Evolutionary conservation across 495 filamentous ascomycete genomes (phyloP).

Genomic region (Peziza echinospora): DNA sequence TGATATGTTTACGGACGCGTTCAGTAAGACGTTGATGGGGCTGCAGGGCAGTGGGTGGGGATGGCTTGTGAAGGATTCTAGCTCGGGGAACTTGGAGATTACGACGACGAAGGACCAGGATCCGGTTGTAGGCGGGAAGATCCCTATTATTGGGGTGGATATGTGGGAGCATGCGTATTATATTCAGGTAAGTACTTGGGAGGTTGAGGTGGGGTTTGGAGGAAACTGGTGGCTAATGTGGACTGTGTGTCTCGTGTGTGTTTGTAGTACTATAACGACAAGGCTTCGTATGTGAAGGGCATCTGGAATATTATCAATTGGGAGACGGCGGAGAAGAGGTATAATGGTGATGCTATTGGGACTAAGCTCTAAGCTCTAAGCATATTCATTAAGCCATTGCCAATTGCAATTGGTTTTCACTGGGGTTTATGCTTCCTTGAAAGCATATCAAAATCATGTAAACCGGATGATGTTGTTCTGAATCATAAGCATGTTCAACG

Average conservation of each 20-base stretch:
- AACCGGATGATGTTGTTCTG: no score
- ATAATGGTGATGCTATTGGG: no score
- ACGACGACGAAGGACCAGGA: slow-evolving; percentile 41
- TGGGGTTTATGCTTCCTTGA: no score
- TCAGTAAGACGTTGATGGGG: slow-evolving; percentile 63
- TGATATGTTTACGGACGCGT: slow-evolving; percentile 52
- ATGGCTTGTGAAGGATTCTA: slow-evolving; percentile 66
- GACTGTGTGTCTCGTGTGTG: no score
- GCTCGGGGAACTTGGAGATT: background rate
- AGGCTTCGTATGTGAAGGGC: slow-evolving; percentile 90
- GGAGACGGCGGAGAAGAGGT: slow-evolving; percentile 79
- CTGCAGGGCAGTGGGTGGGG: slow-evolving; percentile 93
- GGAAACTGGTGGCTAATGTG: background rate
- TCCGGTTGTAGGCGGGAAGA: slow-evolving; percentile 68
- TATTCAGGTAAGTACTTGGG: slow-evolving; percentile 2
- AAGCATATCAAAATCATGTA: no score
- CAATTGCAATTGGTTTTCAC: no score
- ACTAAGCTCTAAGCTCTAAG: no score
- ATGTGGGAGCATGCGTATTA: slow-evolving; percentile 90
- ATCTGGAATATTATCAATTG: slow-evolving; percentile 98
- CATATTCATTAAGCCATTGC: no score
- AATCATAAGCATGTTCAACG: no score
- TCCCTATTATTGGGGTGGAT: slow-evolving; percentile 78
- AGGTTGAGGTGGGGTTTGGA: background rate
- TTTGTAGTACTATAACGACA: slow-evolving; percentile 96